Evolutionary conservation across 768 basidiomycete species (phyloP), one percentile per base, ranked within the genome.

Genomic region (Tylopilus vinaceipallidus): DNA sequence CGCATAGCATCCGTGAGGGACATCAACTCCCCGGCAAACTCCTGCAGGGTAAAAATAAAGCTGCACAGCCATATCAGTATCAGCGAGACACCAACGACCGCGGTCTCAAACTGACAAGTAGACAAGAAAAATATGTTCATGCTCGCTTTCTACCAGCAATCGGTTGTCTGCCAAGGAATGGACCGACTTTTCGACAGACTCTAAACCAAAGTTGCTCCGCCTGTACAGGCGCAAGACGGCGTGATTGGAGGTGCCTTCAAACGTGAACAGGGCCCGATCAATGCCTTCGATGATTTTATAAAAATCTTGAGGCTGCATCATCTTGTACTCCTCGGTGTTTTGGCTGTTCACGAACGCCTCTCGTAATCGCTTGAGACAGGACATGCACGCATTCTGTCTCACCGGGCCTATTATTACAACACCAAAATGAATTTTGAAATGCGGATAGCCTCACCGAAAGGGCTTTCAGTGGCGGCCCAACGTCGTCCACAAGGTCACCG

Each of bases 11-110:
- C 90, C 0, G 91, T 78, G 11, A 98, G 80, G 17, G 82, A 83
- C 27, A 87, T 74, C 43, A 95, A 68, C 66, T 98, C 95, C 50
- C 79, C 75, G 8, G 91, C 81, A 64, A 98, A 98, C 63, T 98
- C 97, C 69, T 99, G 93, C 37, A 98, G 66, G 0, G 93, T 95
- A 69, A 98, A 99, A 55, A 97, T 88, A 70, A 95, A 98, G 73
- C 94, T 97, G 54, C 22, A 41, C 23, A 40, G 30, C 39, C n/a
- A 24, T 39, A 35, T 66, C 47, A 67, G 47, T 3, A 40, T 3
- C 33, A 37, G 13, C 16, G 16, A 41, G 16, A 16, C 7, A 11
- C 12, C 22, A 48, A 48, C 3, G 34, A 29, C 36, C 34, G 11
- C 14, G 41, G 19, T 24, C 6, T n/a, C n/a, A n/a, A n/a, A 75